Evolutionary conservation across 1,139 yeast genomes (phyloP).

Genomic region (Martiniozyma asiatica): DNA sequence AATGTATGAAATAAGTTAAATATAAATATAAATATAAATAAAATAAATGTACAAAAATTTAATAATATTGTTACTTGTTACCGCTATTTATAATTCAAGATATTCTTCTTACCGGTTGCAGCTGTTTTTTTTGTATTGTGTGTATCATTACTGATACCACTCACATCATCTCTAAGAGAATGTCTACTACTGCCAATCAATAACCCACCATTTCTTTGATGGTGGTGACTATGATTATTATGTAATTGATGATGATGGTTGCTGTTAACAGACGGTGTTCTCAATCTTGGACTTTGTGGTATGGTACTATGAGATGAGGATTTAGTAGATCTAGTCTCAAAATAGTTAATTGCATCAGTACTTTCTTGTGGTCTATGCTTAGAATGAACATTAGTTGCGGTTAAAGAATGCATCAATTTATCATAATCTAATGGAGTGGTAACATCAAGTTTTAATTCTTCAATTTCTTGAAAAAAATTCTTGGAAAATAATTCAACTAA

Average conservation of each 20-base stretch:
- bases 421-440: constrained; percentile 8
- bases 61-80: no score
- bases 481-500: constrained; percentile 51
- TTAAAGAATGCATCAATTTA: constrained; percentile 10
- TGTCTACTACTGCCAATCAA: no score
- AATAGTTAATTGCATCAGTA: constrained; percentile 3
- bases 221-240: no score
- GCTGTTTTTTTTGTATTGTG: no score
- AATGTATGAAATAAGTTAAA: no score
- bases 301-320: constrained; percentile 3
- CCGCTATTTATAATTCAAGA: no score
- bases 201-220: no score
- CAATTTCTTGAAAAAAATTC: constrained; percentile 62
- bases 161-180: no score
- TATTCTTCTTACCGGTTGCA: no score
- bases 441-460: constrained; percentile 15
- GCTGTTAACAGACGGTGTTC: neutral
- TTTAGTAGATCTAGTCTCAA: constrained; percentile 5
- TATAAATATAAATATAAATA: no score
- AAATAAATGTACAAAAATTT: no score
- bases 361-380: constrained; percentile 6
- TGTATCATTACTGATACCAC: no score
- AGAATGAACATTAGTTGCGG: constrained; percentile 10
- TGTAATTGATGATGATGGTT: constrained; percentile 1
- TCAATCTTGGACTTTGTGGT: neutral